Conservation (phyloP, 2,329 filamentous ascomycete genomes). For the Monosporascus sp. region DNA sequence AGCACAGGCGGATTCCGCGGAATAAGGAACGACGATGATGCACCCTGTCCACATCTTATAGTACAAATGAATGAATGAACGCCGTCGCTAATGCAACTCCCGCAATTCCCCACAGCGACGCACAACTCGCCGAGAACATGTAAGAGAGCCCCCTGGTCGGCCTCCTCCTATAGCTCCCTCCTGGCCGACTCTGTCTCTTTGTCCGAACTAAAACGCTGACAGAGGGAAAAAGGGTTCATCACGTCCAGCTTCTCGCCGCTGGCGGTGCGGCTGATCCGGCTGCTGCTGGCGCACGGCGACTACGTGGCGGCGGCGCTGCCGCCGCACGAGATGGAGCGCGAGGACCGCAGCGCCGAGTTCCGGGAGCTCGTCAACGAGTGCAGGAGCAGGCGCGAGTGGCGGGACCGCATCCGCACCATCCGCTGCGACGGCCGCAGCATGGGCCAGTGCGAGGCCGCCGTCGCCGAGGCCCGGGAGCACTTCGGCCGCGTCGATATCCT, state of each 20-base stretch:
- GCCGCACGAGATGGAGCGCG: conserved; percentile 72
- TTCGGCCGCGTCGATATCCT: conserved; percentile 89
- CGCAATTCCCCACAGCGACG: conserved; percentile 39
- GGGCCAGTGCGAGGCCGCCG: conserved; percentile 74
- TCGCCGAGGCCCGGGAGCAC: conserved; percentile 78
- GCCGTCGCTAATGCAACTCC: conserved; percentile 28
- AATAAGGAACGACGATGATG: too few relatives aligned
- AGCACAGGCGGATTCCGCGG: too few relatives aligned
- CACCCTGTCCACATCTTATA: neutral
- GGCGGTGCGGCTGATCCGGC: conserved; percentile 73
- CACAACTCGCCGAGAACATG: conserved; percentile 80
- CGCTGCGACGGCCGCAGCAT: conserved; percentile 58
- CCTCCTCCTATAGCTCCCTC: neutral
- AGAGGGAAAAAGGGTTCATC: conserved; percentile 55
- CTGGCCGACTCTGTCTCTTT: neutral
- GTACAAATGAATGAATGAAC: neutral
- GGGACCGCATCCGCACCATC: conserved; percentile 66
- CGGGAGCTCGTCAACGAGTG: conserved; percentile 70
- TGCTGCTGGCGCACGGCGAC: conserved; percentile 86
- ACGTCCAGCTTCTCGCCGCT: conserved; percentile 83
- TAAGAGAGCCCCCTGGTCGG: neutral
- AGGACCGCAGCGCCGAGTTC: conserved; percentile 72
- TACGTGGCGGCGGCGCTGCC: conserved; percentile 81
- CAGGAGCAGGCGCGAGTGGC: conserved; percentile 65
- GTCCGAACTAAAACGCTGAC: neutral